Evolutionary conservation across 331 rosid genomes (phyloP).

Genomic region (Stylosanthes scabra): DNA sequence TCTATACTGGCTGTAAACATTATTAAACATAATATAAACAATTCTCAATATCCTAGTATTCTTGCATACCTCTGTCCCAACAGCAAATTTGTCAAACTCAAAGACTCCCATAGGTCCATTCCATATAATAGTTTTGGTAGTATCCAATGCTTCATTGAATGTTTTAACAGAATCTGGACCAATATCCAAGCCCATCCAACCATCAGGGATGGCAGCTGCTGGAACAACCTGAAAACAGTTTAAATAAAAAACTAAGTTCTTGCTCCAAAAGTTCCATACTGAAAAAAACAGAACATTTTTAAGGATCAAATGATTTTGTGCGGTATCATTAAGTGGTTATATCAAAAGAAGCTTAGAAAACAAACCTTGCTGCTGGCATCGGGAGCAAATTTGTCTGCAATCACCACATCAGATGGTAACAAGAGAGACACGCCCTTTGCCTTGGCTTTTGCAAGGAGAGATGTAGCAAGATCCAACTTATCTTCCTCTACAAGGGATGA

Average conservation of each 20-base stretch:
- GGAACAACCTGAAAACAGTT: slow-evolving; percentile 73
- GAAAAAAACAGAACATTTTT: background rate
- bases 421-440: slow-evolving; percentile 92
- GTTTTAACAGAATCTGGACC: slow-evolving; percentile 96
- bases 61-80: slow-evolving; percentile 87
- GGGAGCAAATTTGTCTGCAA: slow-evolving; percentile 98
- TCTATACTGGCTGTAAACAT: slow-evolving; percentile 11
- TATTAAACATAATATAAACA: background rate
- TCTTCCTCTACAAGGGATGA: slow-evolving; percentile 98
- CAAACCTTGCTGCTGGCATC: slow-evolving; percentile 99
- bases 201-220: slow-evolving; percentile 94
- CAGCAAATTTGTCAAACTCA: slow-evolving; percentile 95
- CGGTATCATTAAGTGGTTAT: slow-evolving; percentile 4
- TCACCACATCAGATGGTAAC: slow-evolving; percentile 91
- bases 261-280: slow-evolving; percentile 15
- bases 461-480: slow-evolving; percentile 83
- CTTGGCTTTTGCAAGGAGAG: slow-evolving; percentile 89
- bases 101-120: slow-evolving; percentile 99
- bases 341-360: slow-evolving; percentile 37
- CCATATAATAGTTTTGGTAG: slow-evolving; percentile 96
- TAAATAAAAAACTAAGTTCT: slow-evolving; percentile 35
- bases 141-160: slow-evolving; percentile 82
- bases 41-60: background rate
- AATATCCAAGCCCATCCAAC: slow-evolving; percentile 99
- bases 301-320: background rate